phyloP scores from a whole-genome alignment of 371 early-diverging fungal species.

The Syncephalis fuscata region DNA sequence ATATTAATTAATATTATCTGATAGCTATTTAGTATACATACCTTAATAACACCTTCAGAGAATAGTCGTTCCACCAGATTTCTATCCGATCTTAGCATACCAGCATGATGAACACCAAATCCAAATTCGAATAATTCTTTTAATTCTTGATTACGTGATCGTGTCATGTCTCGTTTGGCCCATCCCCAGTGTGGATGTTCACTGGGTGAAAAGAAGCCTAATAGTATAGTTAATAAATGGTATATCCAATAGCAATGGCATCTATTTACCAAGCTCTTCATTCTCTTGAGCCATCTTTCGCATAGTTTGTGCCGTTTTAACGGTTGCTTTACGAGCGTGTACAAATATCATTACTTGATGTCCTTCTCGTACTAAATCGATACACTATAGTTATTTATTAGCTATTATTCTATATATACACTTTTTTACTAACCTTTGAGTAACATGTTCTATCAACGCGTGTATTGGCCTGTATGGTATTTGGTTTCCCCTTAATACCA shows the following conservation, averaged over 20 bases:
- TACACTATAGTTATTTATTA: constrained; percentile 1
- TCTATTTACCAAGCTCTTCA: constrained; percentile 12
- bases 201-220: constrained; percentile 22
- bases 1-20: neutral
- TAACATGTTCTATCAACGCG: constrained; percentile 74
- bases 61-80: constrained; percentile 81
- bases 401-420: neutral
- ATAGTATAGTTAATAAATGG: neutral
- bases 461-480: constrained; percentile 33
- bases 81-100: constrained; percentile 88
- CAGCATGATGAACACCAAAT: constrained; percentile 97
- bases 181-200: constrained; percentile 12
- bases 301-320: constrained; percentile 75
- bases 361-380: constrained; percentile 50
- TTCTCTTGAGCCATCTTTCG: constrained; percentile 52
- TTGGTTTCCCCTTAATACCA: constrained; percentile 81
- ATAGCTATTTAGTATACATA: constrained; percentile 10
- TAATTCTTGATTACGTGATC: constrained; percentile 71
- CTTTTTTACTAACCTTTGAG: constrained; percentile 45
- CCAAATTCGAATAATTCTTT: constrained; percentile 67
- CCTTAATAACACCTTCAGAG: constrained; percentile 65
- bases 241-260: constrained; percentile 8
- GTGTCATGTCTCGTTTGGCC: constrained; percentile 21
- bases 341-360: constrained; percentile 99
- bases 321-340: constrained; percentile 93